phyloP scores from a whole-genome alignment of 345 rosid genomes.

The Corchorus olitorius region DNA sequence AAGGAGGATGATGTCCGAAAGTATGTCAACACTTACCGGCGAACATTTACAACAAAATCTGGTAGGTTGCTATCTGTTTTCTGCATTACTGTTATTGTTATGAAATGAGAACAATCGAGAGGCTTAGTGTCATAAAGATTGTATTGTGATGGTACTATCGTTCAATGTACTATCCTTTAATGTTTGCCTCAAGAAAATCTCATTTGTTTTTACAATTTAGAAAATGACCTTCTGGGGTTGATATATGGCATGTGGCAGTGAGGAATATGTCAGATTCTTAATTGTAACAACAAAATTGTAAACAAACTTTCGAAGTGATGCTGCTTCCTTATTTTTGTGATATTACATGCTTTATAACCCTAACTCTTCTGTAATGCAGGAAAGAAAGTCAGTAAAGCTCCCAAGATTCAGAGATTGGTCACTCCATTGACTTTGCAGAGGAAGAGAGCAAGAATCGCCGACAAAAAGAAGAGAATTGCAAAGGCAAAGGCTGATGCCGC shows the following conservation, averaged over 20 bases:
- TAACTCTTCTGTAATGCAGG: conserved; percentile 28
- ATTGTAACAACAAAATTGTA: neutral
- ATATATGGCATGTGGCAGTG: neutral
- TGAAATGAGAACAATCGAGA: neutral
- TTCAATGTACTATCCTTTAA: neutral
- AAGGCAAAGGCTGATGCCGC: conserved; percentile 59
- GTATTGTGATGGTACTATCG: neutral
- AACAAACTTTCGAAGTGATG: no score
- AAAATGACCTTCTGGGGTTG: neutral
- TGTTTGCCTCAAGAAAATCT: neutral
- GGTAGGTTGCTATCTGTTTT: conserved; percentile 23
- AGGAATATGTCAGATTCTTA: neutral
- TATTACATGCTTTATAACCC: neutral
- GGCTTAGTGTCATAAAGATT: neutral
- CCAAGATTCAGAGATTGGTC: conserved; percentile 55
- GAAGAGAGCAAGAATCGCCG: conserved; percentile 51
- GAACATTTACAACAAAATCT: conserved; percentile 48
- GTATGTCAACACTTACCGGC: conserved; percentile 51
- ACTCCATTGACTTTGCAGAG: conserved; percentile 56
- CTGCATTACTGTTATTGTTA: neutral
- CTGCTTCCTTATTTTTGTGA: neutral
- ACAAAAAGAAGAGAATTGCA: conserved; percentile 56
- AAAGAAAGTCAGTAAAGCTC: conserved; percentile 56
- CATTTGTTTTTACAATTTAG: neutral
- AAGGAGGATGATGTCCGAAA: conserved; percentile 56